Percentiles rank a stretch among this genome's conserved stretches.
Conservation (phyloP, 139 green algal species). For the Desmodesmus armatus region DNA sequence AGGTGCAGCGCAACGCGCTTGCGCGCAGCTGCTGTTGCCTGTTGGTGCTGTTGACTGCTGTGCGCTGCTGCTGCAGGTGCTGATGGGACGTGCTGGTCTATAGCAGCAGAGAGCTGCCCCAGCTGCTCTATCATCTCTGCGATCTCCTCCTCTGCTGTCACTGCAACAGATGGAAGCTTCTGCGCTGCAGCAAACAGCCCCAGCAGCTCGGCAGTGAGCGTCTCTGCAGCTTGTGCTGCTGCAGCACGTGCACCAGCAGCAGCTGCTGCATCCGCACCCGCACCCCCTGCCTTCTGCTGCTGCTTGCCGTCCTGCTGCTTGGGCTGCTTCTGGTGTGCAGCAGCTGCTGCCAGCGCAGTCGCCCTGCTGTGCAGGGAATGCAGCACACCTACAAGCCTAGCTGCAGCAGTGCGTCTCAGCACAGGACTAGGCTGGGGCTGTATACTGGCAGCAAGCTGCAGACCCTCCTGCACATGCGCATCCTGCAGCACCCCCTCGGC, state of each 20-base stretch:
- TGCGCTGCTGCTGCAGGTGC: conserved; percentile 3
- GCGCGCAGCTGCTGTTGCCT: conserved; percentile 16
- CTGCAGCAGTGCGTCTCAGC: conserved; percentile 58
- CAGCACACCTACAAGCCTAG: conserved; percentile 60
- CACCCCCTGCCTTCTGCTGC: conserved; percentile 16
- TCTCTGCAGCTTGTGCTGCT: conserved; percentile 54
- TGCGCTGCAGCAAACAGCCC: conserved; percentile 4
- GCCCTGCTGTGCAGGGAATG: conserved; percentile 40
- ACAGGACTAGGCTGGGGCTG: conserved; percentile 34
- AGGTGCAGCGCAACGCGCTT: conserved; percentile 57
- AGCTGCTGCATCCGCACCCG: conserved; percentile 56
- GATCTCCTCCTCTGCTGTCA: conserved; percentile 14
- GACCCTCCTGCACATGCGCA: background rate
- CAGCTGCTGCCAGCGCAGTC: conserved; percentile 38
- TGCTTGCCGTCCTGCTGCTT: conserved; percentile 27
- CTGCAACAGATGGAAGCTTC: background rate
- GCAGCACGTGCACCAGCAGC: conserved; percentile 67
- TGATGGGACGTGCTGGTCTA: conserved; percentile 13
- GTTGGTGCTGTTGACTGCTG: background rate
- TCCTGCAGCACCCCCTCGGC: background rate
- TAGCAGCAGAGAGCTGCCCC: background rate
- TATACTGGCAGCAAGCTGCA: conserved; percentile 10
- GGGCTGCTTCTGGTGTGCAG: conserved; percentile 30
- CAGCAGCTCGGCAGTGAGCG: conserved; percentile 33
- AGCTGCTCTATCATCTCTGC: conserved; percentile 41